phyloP scores from a whole-genome alignment of 345 rosid genomes.

The Syzygium aqueum region DNA sequence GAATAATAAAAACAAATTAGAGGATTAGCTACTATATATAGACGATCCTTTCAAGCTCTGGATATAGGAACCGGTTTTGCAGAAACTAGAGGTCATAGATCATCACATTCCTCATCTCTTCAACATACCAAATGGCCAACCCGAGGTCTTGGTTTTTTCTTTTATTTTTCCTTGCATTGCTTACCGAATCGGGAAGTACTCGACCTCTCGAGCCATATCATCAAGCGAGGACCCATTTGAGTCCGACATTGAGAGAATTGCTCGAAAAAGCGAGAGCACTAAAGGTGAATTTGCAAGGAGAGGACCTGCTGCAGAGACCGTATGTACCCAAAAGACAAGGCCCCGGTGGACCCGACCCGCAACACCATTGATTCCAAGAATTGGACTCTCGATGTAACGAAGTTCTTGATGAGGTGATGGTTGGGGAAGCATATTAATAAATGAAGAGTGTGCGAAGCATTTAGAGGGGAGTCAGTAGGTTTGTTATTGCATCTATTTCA shows the following conservation, averaged over 20 bases:
- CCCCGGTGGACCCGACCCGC: constrained; percentile 35
- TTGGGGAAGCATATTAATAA: neutral
- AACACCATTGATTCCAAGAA: constrained; percentile 14
- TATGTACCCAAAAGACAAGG: constrained; percentile 13
- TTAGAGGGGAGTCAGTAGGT: neutral
- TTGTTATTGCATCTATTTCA: neutral
- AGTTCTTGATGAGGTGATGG: neutral
- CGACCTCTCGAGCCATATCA: neutral
- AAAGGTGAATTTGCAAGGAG: neutral
- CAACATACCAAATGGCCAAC: constrained; percentile 7
- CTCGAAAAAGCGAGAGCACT: neutral
- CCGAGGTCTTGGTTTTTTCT: constrained; percentile 10
- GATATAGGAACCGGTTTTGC: neutral
- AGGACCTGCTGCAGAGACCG: neutral
- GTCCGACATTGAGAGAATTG: constrained; percentile 1
- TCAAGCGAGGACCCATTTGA: neutral
- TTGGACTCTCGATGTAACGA: neutral
- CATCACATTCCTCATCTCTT: neutral
- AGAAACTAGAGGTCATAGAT: neutral
- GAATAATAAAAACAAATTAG: neutral
- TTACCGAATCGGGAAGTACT: constrained; percentile 1
- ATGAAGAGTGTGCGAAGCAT: neutral
- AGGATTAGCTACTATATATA: neutral
- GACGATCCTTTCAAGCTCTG: neutral
- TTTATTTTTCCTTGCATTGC: constrained; percentile 2